Percentiles rank a stretch among this genome's conserved stretches.
Conservation (phyloP, 805 yeast species). For the Yamadazyma phyllophila region DNA sequence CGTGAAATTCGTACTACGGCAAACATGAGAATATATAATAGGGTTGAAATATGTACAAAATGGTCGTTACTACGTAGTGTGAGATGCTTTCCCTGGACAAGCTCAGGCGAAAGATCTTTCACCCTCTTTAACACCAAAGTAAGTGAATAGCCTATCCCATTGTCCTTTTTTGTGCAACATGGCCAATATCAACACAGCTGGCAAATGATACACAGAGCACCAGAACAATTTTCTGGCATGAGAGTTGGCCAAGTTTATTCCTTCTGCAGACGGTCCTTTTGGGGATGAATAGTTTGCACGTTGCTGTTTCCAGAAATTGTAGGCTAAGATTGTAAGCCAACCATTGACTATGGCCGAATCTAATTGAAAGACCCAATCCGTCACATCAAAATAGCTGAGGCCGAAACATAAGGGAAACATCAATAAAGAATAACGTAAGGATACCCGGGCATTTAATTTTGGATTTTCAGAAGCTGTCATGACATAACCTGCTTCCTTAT, state of each 20-base stretch:
- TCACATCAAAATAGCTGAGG: constrained; percentile 69
- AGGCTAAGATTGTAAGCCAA: constrained; percentile 81
- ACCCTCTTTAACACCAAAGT: constrained; percentile 18
- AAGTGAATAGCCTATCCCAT: constrained; percentile 64
- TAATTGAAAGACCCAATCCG: constrained; percentile 76
- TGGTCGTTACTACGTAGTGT: background rate
- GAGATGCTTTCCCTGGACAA: background rate
- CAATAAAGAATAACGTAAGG: constrained; percentile 81
- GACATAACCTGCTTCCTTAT: constrained; percentile 91
- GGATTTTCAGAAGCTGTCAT: constrained; percentile 97
- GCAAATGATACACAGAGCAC: constrained; percentile 93
- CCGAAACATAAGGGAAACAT: constrained; percentile 95
- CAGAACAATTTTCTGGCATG: constrained; percentile 86
- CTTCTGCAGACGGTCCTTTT: constrained; percentile 50
- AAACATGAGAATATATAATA: too few relatives aligned
- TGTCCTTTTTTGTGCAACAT: constrained; percentile 94
- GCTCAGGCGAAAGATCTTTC: background rate
- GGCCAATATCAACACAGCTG: constrained; percentile 83
- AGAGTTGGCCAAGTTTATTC: constrained; percentile 54
- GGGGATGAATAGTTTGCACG: constrained; percentile 49
- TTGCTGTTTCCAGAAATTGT: constrained; percentile 84
- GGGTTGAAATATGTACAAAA: background rate
- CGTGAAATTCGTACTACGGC: too few relatives aligned
- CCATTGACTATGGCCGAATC: constrained; percentile 82
- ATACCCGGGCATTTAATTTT: constrained; percentile 86